Percentiles rank a stretch among this genome's conserved stretches.
Evolutionary conservation across 352 stramenopile genomes (phyloP).

Genomic region (Phytophthora megakarya): DNA sequence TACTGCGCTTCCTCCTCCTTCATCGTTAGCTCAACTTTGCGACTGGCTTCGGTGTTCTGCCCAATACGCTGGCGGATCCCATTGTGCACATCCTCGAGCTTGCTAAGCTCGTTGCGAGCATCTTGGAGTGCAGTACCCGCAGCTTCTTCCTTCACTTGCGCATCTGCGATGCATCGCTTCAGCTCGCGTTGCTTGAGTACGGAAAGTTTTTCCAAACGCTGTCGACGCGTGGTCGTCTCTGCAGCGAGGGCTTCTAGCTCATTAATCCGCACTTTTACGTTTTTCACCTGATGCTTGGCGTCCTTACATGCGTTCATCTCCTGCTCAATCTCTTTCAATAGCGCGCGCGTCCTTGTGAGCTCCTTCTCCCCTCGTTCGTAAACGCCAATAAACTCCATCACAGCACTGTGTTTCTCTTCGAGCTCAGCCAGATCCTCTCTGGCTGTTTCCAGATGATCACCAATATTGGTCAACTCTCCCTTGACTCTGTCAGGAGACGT

Average conservation of each 20-base stretch:
- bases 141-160: constrained; percentile 62
- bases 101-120: constrained; percentile 58
- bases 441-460: constrained; percentile 64
- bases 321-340: constrained; percentile 67
- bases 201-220: constrained; percentile 72
- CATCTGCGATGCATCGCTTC: constrained; percentile 68
- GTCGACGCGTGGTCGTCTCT: constrained; percentile 66
- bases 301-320: constrained; percentile 73
- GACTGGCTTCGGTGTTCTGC: constrained; percentile 50
- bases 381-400: constrained; percentile 66
- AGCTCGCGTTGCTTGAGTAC: constrained; percentile 77
- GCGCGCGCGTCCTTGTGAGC: constrained; percentile 57
- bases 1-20: constrained; percentile 68
- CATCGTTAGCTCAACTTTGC: constrained; percentile 71
- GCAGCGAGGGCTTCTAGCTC: constrained; percentile 51
- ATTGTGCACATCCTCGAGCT: constrained; percentile 53
- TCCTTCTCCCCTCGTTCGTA: constrained; percentile 77
- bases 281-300: constrained; percentile 76
- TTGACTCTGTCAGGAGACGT: constrained; percentile 90
- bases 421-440: constrained; percentile 72
- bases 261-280: constrained; percentile 51
- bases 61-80: constrained; percentile 61
- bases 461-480: constrained; percentile 65
- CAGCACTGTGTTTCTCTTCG: constrained; percentile 61
- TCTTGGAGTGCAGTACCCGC: constrained; percentile 58